Percentiles rank a stretch among this genome's conserved stretches.
Conservation (phyloP, 2,329 filamentous ascomycete genomes). For the Neoarthrinium moseri region DNA sequence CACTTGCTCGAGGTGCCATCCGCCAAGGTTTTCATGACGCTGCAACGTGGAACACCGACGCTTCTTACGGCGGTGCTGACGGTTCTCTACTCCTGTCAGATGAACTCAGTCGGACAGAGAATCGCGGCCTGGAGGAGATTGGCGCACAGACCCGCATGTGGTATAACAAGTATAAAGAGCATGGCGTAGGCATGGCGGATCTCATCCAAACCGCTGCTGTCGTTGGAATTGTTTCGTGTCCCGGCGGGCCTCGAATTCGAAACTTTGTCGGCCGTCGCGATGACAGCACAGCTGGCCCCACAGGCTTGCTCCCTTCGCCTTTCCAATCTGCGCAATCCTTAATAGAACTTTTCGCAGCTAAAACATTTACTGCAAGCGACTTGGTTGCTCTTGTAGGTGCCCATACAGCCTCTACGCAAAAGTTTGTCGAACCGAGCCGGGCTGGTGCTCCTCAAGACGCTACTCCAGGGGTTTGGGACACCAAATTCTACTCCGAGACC, state of each 20-base stretch:
- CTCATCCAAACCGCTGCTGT: slow-evolving; percentile 50
- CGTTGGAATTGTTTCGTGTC: slow-evolving; percentile 48
- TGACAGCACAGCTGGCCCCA: slow-evolving; percentile 34
- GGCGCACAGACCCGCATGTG: slow-evolving; percentile 34
- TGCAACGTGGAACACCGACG: slow-evolving; percentile 37
- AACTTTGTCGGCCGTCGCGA: slow-evolving; percentile 50
- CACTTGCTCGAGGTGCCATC: slow-evolving; percentile 40
- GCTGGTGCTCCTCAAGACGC: slow-evolving; percentile 42
- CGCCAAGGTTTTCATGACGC: slow-evolving; percentile 48
- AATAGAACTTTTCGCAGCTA: slow-evolving; percentile 45
- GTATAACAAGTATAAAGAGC: slow-evolving; percentile 34
- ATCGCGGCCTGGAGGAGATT: slow-evolving; percentile 45
- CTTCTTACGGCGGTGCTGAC: slow-evolving; percentile 41
- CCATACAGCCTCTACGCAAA: slow-evolving; percentile 48
- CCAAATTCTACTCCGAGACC: slow-evolving; percentile 45
- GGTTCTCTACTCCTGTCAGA: slow-evolving; percentile 40
- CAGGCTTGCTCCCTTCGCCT: slow-evolving; percentile 43
- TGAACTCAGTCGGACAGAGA: slow-evolving; percentile 37
- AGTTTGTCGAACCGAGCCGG: slow-evolving; percentile 38
- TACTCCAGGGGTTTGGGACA: slow-evolving; percentile 50
- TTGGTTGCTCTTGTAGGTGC: slow-evolving; percentile 55
- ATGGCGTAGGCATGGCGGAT: slow-evolving; percentile 49
- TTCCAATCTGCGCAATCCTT: slow-evolving; percentile 38
- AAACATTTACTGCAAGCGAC: slow-evolving; percentile 48
- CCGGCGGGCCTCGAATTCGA: slow-evolving; percentile 48